Evolutionary conservation across 352 stramenopile genomes (phyloP).

Genomic region (Globisporangium nodosum): DNA sequence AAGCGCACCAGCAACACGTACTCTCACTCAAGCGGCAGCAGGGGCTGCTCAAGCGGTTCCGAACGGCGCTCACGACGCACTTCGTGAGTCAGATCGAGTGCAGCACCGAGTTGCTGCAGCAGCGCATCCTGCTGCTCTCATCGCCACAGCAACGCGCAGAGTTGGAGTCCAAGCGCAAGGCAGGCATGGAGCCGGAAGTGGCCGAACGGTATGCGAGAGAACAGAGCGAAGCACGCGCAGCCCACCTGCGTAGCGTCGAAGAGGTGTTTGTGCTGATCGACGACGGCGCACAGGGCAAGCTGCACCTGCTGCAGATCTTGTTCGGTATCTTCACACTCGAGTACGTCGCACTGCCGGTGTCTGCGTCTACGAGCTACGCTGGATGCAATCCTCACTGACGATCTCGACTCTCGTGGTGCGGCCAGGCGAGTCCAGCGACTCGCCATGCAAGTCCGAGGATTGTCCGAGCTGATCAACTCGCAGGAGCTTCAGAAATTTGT

Average conservation of each 20-base stretch:
- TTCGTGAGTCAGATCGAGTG: slow-evolving; percentile 44
- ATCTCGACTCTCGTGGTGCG: neutral
- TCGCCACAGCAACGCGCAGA: slow-evolving; percentile 43
- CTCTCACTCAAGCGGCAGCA: slow-evolving; percentile 30
- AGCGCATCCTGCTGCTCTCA: slow-evolving; percentile 51
- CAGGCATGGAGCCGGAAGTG: slow-evolving; percentile 47
- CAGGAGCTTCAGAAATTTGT: slow-evolving; percentile 54
- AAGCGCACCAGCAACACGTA: slow-evolving; percentile 38
- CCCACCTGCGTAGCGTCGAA: slow-evolving; percentile 32
- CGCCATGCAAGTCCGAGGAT: slow-evolving; percentile 32
- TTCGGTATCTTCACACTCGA: slow-evolving; percentile 51
- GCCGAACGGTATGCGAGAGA: slow-evolving; percentile 36
- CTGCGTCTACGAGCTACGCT: too few relatives aligned
- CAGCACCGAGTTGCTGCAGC: slow-evolving; percentile 44
- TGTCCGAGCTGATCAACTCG: slow-evolving; percentile 34
- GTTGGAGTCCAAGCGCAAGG: slow-evolving; percentile 21
- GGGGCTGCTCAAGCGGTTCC: slow-evolving; percentile 44
- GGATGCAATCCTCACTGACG: neutral
- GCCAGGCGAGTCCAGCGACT: slow-evolving; percentile 30
- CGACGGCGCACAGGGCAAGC: slow-evolving; percentile 22
- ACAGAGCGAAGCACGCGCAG: slow-evolving; percentile 9
- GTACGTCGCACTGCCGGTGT: slow-evolving; percentile 22
- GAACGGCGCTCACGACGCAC: slow-evolving; percentile 33
- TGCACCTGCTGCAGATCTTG: slow-evolving; percentile 54
- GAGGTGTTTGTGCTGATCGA: slow-evolving; percentile 51